phyloP scores from a whole-genome alignment of 495 filamentous ascomycete species.

The Lepraria neglecta region DNA sequence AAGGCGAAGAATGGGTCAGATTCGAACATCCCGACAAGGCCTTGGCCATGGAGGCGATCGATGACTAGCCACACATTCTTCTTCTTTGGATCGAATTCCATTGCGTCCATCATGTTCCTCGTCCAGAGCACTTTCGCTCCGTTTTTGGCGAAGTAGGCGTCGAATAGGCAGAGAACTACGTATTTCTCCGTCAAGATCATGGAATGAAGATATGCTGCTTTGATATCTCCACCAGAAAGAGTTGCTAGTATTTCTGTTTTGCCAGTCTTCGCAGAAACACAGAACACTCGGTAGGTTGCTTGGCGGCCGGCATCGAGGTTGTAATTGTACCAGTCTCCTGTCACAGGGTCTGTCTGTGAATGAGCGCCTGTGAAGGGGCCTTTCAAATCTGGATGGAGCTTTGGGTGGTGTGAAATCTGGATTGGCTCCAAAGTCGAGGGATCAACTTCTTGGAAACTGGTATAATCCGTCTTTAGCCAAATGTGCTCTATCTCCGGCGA shows the following conservation, averaged over 20 bases:
- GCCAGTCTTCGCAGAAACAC: constrained; percentile 51
- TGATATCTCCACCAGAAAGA: constrained; percentile 42
- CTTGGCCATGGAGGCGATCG: constrained; percentile 47
- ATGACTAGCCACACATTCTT: constrained; percentile 63
- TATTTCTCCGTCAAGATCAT: constrained; percentile 59
- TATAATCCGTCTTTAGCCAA: constrained; percentile 56
- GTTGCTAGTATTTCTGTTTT: constrained; percentile 64
- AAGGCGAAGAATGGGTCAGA: constrained; percentile 64
- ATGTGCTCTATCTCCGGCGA: constrained; percentile 41
- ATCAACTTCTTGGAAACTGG: constrained; percentile 52
- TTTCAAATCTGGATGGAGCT: constrained; percentile 58
- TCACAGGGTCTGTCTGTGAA: constrained; percentile 60
- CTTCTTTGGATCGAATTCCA: constrained; percentile 47
- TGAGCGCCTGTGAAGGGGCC: constrained; percentile 61
- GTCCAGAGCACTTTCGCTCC: constrained; percentile 50
- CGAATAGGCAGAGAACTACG: constrained; percentile 63
- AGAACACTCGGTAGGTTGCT: constrained; percentile 60
- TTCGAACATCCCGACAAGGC: constrained; percentile 54
- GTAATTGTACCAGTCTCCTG: constrained; percentile 73
- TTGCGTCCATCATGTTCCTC: constrained; percentile 50
- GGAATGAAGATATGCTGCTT: constrained; percentile 65
- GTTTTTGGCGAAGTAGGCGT: constrained; percentile 41
- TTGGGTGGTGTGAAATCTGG: constrained; percentile 48
- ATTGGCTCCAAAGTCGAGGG: constrained; percentile 66
- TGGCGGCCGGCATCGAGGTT: constrained; percentile 51